Percentiles rank a stretch among this genome's conserved stretches.
Evolutionary conservation across 148 eudicot genomes (phyloP).

Genomic region (Amaranthus palmeri): DNA sequence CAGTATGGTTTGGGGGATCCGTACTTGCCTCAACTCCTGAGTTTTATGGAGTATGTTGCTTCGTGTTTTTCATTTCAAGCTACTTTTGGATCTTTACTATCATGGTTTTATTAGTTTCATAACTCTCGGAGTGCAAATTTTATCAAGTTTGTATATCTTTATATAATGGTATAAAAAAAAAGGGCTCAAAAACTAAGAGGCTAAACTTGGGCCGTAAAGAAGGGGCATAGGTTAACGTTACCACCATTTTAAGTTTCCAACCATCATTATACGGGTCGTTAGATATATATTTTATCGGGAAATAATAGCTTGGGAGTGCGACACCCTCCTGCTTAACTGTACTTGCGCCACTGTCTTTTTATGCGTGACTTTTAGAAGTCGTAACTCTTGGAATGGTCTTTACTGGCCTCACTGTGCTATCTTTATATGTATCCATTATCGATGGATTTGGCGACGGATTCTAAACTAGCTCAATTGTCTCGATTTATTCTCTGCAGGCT

Average conservation of each 20-base stretch:
- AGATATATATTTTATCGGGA: too few relatives aligned
- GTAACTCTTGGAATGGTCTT: neutral
- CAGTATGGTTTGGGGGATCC: conserved; percentile 99
- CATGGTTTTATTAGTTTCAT: too few relatives aligned
- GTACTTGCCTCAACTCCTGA: conserved; percentile 97
- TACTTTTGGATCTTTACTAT: neutral
- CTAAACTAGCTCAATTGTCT: too few relatives aligned
- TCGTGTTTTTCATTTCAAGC: neutral
- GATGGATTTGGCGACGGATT: neutral
- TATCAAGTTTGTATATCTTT: neutral
- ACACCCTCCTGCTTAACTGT: too few relatives aligned
- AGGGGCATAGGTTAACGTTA: too few relatives aligned
- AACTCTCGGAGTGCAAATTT: neutral
- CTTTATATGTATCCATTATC: neutral
- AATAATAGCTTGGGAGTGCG: too few relatives aligned
- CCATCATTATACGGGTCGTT: too few relatives aligned
- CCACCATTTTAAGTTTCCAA: too few relatives aligned
- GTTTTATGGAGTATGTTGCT: conserved; percentile 61
- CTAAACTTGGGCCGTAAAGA: too few relatives aligned
- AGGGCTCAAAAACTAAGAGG: too few relatives aligned
- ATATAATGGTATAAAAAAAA: neutral
- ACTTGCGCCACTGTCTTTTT: too few relatives aligned
- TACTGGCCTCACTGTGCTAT: neutral
- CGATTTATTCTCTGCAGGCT: conserved; percentile 44
- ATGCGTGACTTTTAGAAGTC: neutral